Evolutionary conservation across 768 basidiomycete species (phyloP).

Genomic region (Lentinus tigrinus): DNA sequence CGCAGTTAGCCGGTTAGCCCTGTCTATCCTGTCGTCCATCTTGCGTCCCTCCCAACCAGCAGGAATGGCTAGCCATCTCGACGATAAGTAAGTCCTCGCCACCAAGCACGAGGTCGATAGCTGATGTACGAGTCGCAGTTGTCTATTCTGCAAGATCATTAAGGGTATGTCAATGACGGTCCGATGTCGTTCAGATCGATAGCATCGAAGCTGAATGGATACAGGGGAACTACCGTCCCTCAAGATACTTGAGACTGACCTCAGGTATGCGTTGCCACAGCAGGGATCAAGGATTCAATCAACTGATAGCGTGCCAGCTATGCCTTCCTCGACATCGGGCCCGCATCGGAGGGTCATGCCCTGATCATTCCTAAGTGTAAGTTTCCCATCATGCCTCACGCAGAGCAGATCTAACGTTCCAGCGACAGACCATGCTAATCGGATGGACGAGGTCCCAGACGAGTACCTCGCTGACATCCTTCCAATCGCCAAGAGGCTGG

Average conservation of each 20-base stretch:
- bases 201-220: background rate
- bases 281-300: background rate
- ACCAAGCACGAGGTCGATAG: background rate
- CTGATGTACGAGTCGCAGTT: constrained; percentile 38
- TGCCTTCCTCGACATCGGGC: constrained; percentile 90
- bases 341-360: constrained; percentile 83
- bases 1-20: too few species aligned
- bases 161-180: constrained; percentile 48
- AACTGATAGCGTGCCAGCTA: constrained; percentile 26
- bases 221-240: constrained; percentile 85
- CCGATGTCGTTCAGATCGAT: background rate
- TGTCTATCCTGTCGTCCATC: too few species aligned
- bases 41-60: too few species aligned
- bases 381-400: background rate
- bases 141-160: constrained; percentile 94
- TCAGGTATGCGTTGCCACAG: constrained; percentile 36
- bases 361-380: constrained; percentile 91
- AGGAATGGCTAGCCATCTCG: too few species aligned
- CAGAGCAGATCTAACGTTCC: background rate
- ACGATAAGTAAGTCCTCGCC: too few species aligned
- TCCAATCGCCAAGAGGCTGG: constrained; percentile 87
- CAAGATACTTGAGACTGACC: constrained; percentile 75
- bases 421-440: constrained; percentile 72
- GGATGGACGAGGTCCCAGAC: constrained; percentile 85
- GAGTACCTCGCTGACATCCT: constrained; percentile 74